These are phyloP conservation scores for Manihot esculenta DNA, from an alignment of 441 rosid species.

Conservation along the genomic window DNA sequence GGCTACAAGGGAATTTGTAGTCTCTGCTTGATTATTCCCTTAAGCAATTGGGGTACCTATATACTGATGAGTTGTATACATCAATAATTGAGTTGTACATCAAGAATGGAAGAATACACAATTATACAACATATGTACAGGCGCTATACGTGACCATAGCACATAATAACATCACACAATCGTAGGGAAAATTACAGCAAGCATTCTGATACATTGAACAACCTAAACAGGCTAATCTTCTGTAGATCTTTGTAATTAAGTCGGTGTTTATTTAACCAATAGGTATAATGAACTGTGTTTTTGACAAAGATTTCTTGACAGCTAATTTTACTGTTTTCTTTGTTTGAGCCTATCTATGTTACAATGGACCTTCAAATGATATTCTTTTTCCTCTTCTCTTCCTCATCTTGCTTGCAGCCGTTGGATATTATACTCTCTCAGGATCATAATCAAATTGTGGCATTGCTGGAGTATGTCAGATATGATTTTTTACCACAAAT, in stretches of 20 bases:
- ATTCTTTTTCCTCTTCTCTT: background rate
- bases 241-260: background rate
- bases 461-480: slow-evolving; percentile 89
- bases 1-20: too few relatives aligned
- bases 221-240: background rate
- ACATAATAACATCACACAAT: too few relatives aligned
- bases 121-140: too few relatives aligned
- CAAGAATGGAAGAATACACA: too few relatives aligned
- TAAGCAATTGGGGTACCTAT: too few relatives aligned
- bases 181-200: too few relatives aligned
- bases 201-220: background rate
- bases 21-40: too few relatives aligned
- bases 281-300: background rate
- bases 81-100: too few relatives aligned
- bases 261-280: background rate
- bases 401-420: slow-evolving; percentile 58
- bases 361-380: background rate
- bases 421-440: slow-evolving; percentile 93
- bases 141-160: too few relatives aligned
- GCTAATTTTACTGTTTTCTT: background rate
- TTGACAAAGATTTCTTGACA: background rate
- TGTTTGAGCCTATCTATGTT: background rate
- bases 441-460: slow-evolving; percentile 84
- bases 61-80: too few relatives aligned
- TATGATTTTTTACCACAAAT: slow-evolving; percentile 78